phyloP scores from a whole-genome alignment of 768 basidiomycete species.

The Mycena amicta region DNA sequence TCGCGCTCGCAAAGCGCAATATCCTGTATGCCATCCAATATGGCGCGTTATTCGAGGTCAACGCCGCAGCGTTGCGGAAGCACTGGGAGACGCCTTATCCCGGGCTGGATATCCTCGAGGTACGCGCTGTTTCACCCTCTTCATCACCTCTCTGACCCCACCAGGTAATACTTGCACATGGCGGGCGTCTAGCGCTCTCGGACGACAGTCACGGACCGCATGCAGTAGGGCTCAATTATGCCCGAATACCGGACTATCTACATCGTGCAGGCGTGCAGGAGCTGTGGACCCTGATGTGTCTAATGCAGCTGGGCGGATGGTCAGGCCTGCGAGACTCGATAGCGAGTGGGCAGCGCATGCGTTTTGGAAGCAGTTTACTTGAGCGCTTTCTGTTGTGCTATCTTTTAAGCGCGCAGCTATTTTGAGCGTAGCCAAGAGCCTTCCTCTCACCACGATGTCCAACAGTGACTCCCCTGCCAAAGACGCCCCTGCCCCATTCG shows the following conservation, averaged over 20 bases:
- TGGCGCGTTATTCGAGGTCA: slow-evolving; percentile 92
- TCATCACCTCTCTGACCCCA: not conserved
- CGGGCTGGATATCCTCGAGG: slow-evolving; percentile 73
- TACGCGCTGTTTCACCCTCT: slow-evolving; percentile 33
- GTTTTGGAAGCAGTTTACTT: slow-evolving; percentile 53
- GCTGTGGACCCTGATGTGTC: slow-evolving; percentile 59
- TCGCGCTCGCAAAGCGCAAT: slow-evolving; percentile 73
- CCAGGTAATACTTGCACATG: slow-evolving; percentile 67
- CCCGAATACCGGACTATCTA: slow-evolving; percentile 65
- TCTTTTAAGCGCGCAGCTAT: too few relatives aligned
- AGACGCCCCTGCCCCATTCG: not conserved
- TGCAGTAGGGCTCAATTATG: slow-evolving; percentile 87
- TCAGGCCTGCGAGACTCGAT: slow-evolving; percentile 45
- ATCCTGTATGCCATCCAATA: slow-evolving; percentile 71
- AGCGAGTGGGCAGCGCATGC: slow-evolving; percentile 60
- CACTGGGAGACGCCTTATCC: slow-evolving; percentile 89
- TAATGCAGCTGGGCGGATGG: slow-evolving; percentile 51
- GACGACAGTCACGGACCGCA: slow-evolving; percentile 95
- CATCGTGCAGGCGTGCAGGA: slow-evolving; percentile 58
- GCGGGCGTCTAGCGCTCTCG: slow-evolving; percentile 82
- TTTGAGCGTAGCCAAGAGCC: not conserved
- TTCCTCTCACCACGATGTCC: not conserved
- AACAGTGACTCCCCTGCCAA: not conserved
- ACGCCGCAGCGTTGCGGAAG: slow-evolving; percentile 91
- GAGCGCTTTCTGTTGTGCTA: not conserved